phyloP scores from a whole-genome alignment of 352 stramenopile genomes.

The Globisporangium lucens region DNA sequence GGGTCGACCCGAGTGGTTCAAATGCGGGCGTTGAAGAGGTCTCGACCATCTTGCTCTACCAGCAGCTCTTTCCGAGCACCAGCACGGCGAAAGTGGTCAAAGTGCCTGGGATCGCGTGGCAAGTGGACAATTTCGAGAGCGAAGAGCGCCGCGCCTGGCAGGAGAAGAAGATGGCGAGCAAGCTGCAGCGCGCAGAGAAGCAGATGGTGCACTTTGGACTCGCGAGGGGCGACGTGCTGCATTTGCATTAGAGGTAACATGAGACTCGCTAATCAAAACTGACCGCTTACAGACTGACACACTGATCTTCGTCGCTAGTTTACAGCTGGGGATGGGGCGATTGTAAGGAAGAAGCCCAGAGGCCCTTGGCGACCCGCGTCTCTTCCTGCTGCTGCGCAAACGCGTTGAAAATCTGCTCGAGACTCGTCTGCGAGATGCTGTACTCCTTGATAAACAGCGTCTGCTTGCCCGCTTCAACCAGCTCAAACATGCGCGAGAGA shows the following conservation, averaged over 20 bases:
- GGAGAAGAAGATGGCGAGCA: slow-evolving; percentile 94
- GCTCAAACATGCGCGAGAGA: slow-evolving; percentile 13
- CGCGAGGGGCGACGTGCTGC: not conserved
- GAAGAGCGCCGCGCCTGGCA: slow-evolving; percentile 88
- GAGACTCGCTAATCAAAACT: not conserved
- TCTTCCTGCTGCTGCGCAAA: slow-evolving; percentile 55
- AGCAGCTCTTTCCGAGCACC: slow-evolving; percentile 69
- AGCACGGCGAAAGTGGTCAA: slow-evolving; percentile 83
- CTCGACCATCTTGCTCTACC: slow-evolving; percentile 88
- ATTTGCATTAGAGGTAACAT: not conserved
- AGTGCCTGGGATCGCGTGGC: slow-evolving; percentile 78
- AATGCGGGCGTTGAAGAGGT: slow-evolving; percentile 92
- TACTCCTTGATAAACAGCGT: slow-evolving; percentile 68
- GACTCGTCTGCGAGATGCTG: slow-evolving; percentile 71
- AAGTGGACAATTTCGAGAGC: slow-evolving; percentile 64
- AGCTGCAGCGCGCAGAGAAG: slow-evolving; percentile 72
- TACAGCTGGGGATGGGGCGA: not conserved
- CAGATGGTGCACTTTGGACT: slow-evolving; percentile 74
- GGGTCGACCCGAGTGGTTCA: slow-evolving; percentile 31
- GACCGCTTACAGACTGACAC: not conserved
- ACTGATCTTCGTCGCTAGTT: not conserved
- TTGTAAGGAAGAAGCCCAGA: not conserved
- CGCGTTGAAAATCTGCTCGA: slow-evolving; percentile 88
- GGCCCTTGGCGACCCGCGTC: slow-evolving; percentile 3
- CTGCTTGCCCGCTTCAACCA: slow-evolving; percentile 8